phyloP scores from a whole-genome alignment of 768 basidiomycete genomes.

The Sutorius australiensis region DNA sequence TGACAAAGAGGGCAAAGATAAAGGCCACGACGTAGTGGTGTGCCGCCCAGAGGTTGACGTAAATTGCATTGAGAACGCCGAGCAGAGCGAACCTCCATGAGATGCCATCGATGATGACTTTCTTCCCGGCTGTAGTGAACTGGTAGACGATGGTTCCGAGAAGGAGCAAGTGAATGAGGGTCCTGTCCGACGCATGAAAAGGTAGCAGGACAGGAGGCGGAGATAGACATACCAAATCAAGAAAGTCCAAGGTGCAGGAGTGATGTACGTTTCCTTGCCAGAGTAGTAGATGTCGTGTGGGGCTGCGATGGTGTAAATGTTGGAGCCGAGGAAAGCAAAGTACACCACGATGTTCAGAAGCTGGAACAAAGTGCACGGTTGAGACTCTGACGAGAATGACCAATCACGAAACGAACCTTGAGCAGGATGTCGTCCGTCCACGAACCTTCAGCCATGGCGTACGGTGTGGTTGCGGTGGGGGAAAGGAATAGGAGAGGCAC shows the following conservation, averaged over 20 bases:
- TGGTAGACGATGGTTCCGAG: constrained; percentile 91
- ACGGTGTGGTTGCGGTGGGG: constrained; percentile 3
- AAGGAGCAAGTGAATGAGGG: constrained; percentile 84
- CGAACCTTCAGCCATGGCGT: constrained; percentile 47
- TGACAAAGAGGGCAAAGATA: constrained; percentile 83
- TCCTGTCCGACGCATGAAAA: constrained; percentile 43
- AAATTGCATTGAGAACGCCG: constrained; percentile 81
- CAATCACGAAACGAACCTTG: constrained; percentile 48
- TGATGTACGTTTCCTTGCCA: constrained; percentile 87
- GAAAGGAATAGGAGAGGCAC: constrained; percentile 16
- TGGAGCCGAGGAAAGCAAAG: constrained; percentile 83
- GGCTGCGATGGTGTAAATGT: constrained; percentile 80
- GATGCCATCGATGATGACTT: constrained; percentile 78
- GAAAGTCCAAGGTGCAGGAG: constrained; percentile 92
- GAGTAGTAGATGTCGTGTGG: constrained; percentile 68
- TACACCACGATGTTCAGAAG: constrained; percentile 81
- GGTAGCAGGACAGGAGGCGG: not conserved
- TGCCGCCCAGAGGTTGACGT: constrained; percentile 81
- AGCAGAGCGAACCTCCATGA: constrained; percentile 91
- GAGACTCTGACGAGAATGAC: not conserved
- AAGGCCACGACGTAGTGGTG: constrained; percentile 80
- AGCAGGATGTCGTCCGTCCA: constrained; percentile 82
- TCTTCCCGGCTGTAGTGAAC: constrained; percentile 75
- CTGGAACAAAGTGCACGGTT: constrained; percentile 28
- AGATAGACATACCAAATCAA: constrained; percentile 66